Conservation (phyloP, 2,329 filamentous ascomycete species). For the Rhexocercosporidium sp. region DNA sequence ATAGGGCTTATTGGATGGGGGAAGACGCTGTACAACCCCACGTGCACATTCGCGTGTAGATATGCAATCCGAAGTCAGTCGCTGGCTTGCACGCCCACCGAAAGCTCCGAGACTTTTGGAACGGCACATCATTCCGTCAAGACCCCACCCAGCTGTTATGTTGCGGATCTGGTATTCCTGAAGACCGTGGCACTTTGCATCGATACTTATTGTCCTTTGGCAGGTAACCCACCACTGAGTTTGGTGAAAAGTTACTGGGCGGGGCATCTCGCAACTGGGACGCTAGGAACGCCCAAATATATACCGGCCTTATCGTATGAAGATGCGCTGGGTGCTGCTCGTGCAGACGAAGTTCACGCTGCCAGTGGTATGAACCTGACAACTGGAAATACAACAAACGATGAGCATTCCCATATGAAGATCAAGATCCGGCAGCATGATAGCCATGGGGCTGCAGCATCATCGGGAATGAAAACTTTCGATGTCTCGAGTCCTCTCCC, state of each 20-base stretch:
- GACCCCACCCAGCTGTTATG: not conserved
- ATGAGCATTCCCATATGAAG: not conserved
- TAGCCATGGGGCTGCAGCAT: not conserved
- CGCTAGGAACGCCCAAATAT: not conserved
- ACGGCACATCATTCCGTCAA: not conserved
- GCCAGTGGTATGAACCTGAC: not conserved
- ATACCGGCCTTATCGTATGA: slow-evolving; percentile 1
- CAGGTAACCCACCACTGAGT: not conserved
- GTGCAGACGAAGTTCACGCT: not conserved
- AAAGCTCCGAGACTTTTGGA: not conserved
- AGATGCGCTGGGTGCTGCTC: not conserved
- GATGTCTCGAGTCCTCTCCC: not conserved
- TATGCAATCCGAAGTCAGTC: not conserved
- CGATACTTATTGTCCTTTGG: not conserved
- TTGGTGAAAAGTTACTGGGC: slow-evolving; percentile 4
- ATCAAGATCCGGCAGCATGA: not conserved
- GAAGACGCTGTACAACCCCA: not conserved
- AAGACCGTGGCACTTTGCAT: slow-evolving; percentile 3
- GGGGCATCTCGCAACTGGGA: not conserved
- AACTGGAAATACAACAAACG: not conserved
- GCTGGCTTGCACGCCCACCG: not conserved
- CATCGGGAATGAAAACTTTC: not conserved
- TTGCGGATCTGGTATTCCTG: not conserved
- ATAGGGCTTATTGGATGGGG: not conserved
- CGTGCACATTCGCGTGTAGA: not conserved